Evolutionary conservation across 345 rosid genomes (phyloP).

Genomic region (Populus nigra): DNA sequence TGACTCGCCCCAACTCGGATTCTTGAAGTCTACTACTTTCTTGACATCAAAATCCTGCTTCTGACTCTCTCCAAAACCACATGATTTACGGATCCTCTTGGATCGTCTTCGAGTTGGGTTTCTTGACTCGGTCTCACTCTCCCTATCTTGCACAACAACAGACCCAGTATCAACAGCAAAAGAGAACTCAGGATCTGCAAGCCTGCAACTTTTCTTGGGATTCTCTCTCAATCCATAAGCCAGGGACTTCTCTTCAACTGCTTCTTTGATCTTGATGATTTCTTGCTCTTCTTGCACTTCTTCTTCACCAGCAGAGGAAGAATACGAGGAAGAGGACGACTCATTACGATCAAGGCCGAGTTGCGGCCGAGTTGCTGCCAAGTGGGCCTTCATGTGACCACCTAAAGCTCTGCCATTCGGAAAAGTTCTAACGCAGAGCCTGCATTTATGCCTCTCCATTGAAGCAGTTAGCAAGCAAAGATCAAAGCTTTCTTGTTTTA

Average conservation of each 20-base stretch:
- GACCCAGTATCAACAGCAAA: constrained; percentile 14
- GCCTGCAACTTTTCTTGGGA: constrained; percentile 32
- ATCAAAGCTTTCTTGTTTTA: background rate
- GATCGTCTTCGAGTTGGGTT: constrained; percentile 34
- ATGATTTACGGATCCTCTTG: constrained; percentile 22
- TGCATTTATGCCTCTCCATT: constrained; percentile 33
- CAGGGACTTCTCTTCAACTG: constrained; percentile 11
- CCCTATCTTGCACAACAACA: constrained; percentile 25
- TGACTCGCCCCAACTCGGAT: background rate
- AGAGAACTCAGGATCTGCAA: constrained; percentile 42
- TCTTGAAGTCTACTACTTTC: constrained; percentile 7
- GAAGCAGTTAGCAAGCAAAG: constrained; percentile 7
- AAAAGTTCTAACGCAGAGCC: constrained; percentile 31
- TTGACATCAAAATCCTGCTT: constrained; percentile 3
- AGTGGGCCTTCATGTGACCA: constrained; percentile 38
- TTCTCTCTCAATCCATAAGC: constrained; percentile 34
- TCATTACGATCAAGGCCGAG: constrained; percentile 3
- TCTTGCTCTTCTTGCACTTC: constrained; percentile 1
- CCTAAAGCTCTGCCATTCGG: constrained; percentile 33
- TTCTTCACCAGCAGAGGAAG: constrained; percentile 16
- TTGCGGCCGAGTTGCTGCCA: constrained; percentile 14
- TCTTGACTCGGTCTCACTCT: constrained; percentile 37
- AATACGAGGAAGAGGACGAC: constrained; percentile 12
- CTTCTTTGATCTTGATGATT: constrained; percentile 13
- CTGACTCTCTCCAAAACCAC: constrained; percentile 10